Evolutionary conservation across 331 rosid species (phyloP), one percentile per base, ranked within the genome.

Genomic region (Malus hybrid): DNA sequence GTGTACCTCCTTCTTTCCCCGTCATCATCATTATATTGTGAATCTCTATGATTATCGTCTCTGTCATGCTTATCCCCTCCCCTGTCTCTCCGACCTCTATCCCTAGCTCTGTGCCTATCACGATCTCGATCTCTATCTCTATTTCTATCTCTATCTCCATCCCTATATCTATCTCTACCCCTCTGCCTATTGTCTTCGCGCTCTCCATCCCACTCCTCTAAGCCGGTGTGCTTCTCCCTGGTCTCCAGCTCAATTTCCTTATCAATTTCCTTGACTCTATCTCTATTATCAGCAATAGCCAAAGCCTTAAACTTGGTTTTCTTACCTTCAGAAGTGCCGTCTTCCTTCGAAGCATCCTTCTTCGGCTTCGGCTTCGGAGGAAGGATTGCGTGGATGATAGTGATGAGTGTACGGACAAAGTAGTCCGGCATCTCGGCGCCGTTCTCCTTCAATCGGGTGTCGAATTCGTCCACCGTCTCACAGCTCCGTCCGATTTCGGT

Each of bases 351-450:
- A 16, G 56, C 61, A 16, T 69, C 85, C 81, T 71, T 77, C 5
- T 31, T 80, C 3, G 70, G 42, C 76, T 77, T 83, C 11, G 81
- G 63, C 64, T 83, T 84, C 10, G 96, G 96, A 60, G 97, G 93
- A 67, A 92, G 90, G 78, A 92, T 88, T 3, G 91, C 93, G 63
- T 90, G 93, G 13, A 92, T 92, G 14, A 87, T 92, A 3, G 81
- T 90, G 69, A 90, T 66, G 6, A 92, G 90, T 0, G 96, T 87
- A 29, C 67, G 82, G 42, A 92, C 93, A 13, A 92, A 88, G 69
- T 92, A 90, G 79, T 92, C 96, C 0, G 94, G 97, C 92, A 90
- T 78, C 61, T 87, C 91, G 0, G 94, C 97, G 0, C 94, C 97
- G 12, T 86, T 84, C 52, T 86, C 84, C 81, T 88, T 92, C 77